Evolutionary conservation across 2,329 filamentous ascomycete genomes (phyloP), one percentile per base, ranked within the genome.

Genomic region (Podosphaera aphanis): DNA sequence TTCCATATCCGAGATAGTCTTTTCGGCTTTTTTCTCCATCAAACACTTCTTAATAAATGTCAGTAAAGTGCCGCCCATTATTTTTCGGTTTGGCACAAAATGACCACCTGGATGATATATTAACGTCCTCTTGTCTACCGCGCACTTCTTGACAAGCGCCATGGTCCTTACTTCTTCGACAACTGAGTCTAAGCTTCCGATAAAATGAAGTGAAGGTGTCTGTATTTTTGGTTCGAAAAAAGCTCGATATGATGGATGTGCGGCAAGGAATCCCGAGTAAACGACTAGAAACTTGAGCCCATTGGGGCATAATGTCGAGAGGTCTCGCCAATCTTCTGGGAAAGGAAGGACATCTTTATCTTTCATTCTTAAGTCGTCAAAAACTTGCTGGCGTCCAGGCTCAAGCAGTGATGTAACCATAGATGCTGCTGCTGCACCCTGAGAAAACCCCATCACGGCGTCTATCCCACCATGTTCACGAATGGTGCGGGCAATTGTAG

Each of bases 131-230:
- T 27, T 51, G 25, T 27, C 47, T 57, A 66, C 40, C 0, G 66
- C 68, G 59, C 77, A 83, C 41, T 70, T 67, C 20, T 84, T 75
- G 2, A 81, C 68, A 48, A 94, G 62, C 19, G 66, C 70, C 55
- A 71, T 65, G 59, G 74, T 83, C 56, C 83, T 66, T 45, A 62
- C 62, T 65, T 94, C 86, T 27, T 85, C 82, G 0, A 95, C 86
- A 0, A 94, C 83, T 2, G 79, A 83, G 64, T 94, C 88, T 53
- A 93, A 64, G 46, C 75, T 79, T 1, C 88, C 88, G 21, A 93
- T 60, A 53, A 85, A 79, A 63, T 93, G 84, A 62, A 93, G 60
- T 50, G 81, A 74, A 0, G 83, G 82, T 49, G 86, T 93, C 50
- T 59, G 61, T 48, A 94, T 78, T 58, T 71, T 69, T 15, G 83